Base-by-base conservation (phyloP, 345 rosid genomes). In the Aquilaria yunnanensis region DNA sequence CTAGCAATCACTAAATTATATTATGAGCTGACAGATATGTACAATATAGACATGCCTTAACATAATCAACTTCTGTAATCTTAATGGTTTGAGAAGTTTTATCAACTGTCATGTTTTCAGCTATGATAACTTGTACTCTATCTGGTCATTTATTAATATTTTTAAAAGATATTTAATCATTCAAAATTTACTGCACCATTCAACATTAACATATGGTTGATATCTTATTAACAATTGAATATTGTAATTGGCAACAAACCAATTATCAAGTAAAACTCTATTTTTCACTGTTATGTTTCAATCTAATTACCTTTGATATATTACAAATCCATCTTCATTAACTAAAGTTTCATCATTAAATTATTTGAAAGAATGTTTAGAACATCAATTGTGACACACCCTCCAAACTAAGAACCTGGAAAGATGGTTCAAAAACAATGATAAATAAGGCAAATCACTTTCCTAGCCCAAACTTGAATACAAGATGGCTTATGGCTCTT, bases 121-220 rank as follows among this genome's bases (percentile, higher is more conserved):
- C 37, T 9, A 47, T 16, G 5, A 48, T 9, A 60, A 7, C 14
- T 10, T 2, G 47, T 12, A 23, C 10, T 13, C 23, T 46, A 31
- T 47, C 16, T 10, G n/a, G 16, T 6, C 54, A 52, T 47, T 47
- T 60, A 47, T 11, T 10, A 10, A 60, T 10, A 23, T 47, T 29
- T 12, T 60, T 60, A 16, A 60, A 3, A 59, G 31, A 5, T 29
- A 59, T 13, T 57, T 57, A 5, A 57, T 12, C 9, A 37, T 11
- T 14, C 8, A 37, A 9, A 14, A 7, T 10, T 48, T 11, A 29
- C 32, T 30, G 9, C 63, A 60, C 41, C 16, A 11, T 12, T 60
- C 53, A 46, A 60, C 61, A 57, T 57, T 57, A 6, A 57, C 16
- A 41, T 57, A 48, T 34, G 48, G 48, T 14, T 57, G 29, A 14